Percentiles rank a stretch among this genome's conserved stretches.
phyloP scores from a whole-genome alignment of 805 yeast species.

The Ogataea trehaloabstinens region DNA sequence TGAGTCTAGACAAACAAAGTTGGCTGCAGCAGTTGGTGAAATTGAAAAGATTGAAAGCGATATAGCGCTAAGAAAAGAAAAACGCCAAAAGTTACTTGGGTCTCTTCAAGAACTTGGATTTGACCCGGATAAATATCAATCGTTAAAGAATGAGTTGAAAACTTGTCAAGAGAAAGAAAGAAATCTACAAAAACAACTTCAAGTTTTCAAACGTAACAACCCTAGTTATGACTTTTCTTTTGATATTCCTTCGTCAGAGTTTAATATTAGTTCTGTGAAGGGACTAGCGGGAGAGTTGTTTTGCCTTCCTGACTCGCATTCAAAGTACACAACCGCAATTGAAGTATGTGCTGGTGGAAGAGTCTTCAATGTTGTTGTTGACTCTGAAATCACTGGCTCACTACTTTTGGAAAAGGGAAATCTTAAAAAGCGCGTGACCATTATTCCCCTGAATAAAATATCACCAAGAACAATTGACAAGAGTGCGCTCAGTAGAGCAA shows the following conservation, averaged over 20 bases:
- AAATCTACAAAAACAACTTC: slow-evolving; percentile 45
- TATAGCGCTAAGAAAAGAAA: slow-evolving; percentile 40
- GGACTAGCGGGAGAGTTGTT: slow-evolving; percentile 92
- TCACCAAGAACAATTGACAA: slow-evolving; percentile 54
- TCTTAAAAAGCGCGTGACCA: slow-evolving; percentile 78
- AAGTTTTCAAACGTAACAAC: slow-evolving; percentile 57
- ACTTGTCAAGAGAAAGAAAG: slow-evolving; percentile 43
- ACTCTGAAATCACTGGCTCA: slow-evolving; percentile 80
- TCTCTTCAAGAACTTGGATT: slow-evolving; percentile 56
- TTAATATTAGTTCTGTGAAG: slow-evolving; percentile 62
- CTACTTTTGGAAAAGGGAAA: slow-evolving; percentile 76
- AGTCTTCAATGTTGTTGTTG: slow-evolving; percentile 87
- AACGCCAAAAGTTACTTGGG: slow-evolving; percentile 37
- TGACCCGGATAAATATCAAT: slow-evolving; percentile 43
- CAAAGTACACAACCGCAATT: slow-evolving; percentile 71
- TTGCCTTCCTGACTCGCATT: slow-evolving; percentile 52
- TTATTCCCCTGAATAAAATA: slow-evolving; percentile 89
- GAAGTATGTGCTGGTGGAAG: slow-evolving; percentile 95
- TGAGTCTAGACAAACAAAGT: slow-evolving; percentile 41
- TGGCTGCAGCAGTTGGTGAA: slow-evolving; percentile 52
- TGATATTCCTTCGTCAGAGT: slow-evolving; percentile 58
- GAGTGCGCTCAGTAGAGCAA: slow-evolving; percentile 60
- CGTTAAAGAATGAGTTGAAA: slow-evolving; percentile 46
- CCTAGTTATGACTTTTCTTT: slow-evolving; percentile 78
- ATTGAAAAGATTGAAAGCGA: slow-evolving; percentile 40